A percentile compares a stretch with the other conserved stretches of the same genome.
phyloP scores from a whole-genome alignment of 768 basidiomycete species.

The Nevesoporus exiguus region DNA sequence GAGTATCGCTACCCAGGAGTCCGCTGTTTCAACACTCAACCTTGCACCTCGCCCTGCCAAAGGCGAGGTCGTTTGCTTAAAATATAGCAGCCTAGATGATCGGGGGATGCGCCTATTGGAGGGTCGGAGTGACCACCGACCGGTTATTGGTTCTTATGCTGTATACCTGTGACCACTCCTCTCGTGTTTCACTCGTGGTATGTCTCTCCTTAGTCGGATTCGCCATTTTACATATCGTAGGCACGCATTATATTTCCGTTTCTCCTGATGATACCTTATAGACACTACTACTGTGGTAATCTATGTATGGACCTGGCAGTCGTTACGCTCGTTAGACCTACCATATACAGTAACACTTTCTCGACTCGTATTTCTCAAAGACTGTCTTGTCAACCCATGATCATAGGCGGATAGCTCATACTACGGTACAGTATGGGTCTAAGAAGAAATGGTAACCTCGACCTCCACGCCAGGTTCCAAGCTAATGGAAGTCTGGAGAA shows the following conservation, averaged over 20 bases:
- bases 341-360: conserved; percentile 2
- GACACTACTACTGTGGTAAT: conserved; percentile 12
- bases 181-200: conserved; percentile 5
- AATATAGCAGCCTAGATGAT: conserved; percentile 74
- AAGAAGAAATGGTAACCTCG: conserved; percentile 92
- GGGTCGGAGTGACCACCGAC: conserved; percentile 80
- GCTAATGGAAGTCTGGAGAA: conserved; percentile 86
- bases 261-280: conserved; percentile 19
- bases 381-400: neutral
- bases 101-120: conserved; percentile 69
- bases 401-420: conserved; percentile 3
- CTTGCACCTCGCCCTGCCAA: conserved; percentile 36
- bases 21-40: conserved; percentile 17
- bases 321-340: conserved; percentile 12
- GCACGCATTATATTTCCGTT: conserved; percentile 6
- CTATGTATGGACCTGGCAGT: conserved; percentile 10
- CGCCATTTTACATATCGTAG: neutral
- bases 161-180: conserved; percentile 49
- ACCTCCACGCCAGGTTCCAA: conserved; percentile 99
- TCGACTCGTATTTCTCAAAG: neutral
- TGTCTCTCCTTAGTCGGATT: conserved; percentile 9
- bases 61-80: conserved; percentile 72
- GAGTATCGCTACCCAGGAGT: conserved; percentile 26
- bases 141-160: conserved; percentile 77
- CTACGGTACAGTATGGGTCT: conserved; percentile 18